These are phyloP conservation scores for Pyrenula massariospora DNA, from an alignment of 495 filamentous ascomycete genomes.

Conservation along the genomic window DNA sequence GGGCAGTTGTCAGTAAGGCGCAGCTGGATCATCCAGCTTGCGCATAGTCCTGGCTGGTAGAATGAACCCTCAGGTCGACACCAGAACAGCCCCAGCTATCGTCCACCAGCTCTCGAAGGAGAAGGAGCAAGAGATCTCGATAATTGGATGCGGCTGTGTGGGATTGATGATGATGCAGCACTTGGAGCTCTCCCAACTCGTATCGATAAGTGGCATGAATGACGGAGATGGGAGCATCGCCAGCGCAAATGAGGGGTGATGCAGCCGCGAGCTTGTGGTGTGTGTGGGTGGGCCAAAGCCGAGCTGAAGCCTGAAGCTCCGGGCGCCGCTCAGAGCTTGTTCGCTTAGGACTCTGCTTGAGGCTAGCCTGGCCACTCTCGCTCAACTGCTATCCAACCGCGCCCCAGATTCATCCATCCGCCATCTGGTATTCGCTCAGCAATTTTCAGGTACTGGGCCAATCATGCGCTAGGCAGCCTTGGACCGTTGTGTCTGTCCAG, in stretches of 20 bases:
- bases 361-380: neutral
- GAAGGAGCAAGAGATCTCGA: neutral
- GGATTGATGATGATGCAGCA: neutral
- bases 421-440: too few species aligned
- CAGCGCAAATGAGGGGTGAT: neutral
- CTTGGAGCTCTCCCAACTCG: neutral
- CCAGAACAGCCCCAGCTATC: neutral
- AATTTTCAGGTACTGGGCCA: neutral
- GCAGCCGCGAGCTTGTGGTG: neutral
- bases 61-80: neutral
- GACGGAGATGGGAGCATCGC: neutral
- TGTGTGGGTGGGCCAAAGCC: too few species aligned
- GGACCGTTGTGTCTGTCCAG: too few species aligned
- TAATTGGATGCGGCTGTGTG: neutral
- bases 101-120: neutral
- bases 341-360: neutral
- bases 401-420: neutral
- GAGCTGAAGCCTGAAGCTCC: too few species aligned
- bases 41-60: neutral
- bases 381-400: neutral
- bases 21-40: neutral
- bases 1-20: neutral
- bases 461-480: too few species aligned
- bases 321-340: too few species aligned
- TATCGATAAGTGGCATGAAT: neutral